Percentiles rank a stretch among this genome's conserved stretches.
Conservation (phyloP, 306 rosid genomes). For the Cucurbita moschata region DNA sequence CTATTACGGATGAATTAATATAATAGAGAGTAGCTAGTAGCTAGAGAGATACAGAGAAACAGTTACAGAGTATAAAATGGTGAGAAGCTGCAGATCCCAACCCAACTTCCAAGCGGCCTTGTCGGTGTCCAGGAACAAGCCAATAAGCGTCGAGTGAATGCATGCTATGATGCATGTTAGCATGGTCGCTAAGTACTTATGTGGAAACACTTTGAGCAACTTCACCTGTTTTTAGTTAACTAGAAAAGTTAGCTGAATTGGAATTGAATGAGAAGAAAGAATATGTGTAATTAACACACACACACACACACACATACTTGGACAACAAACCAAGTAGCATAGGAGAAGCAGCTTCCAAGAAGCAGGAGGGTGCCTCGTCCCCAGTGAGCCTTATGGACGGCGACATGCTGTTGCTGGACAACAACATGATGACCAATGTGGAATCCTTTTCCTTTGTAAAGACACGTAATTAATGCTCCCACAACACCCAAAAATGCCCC, state of each 20-base stretch:
- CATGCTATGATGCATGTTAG: constrained; percentile 37
- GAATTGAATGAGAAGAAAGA: too few species aligned
- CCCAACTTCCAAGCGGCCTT: constrained; percentile 33
- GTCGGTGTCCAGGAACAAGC: constrained; percentile 25
- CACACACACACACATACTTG: constrained; percentile 26
- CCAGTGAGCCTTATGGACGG: constrained; percentile 13
- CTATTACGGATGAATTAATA: too few species aligned
- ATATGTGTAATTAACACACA: too few species aligned
- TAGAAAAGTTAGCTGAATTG: too few species aligned
- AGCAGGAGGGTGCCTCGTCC: constrained; percentile 36
- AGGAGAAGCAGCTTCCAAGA: constrained; percentile 34
- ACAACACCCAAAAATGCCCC: constrained; percentile 46
- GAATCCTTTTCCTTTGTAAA: constrained; percentile 39
- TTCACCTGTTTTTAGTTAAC: constrained; percentile 19
- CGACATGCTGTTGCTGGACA: not conserved
- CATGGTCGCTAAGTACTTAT: constrained; percentile 38
- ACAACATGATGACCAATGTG: constrained; percentile 14
- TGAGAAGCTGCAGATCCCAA: constrained; percentile 42
- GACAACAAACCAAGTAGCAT: constrained; percentile 31
- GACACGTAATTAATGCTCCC: constrained; percentile 29
- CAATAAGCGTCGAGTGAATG: constrained; percentile 30
- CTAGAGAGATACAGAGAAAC: too few species aligned
- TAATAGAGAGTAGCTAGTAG: too few species aligned
- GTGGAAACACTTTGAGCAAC: constrained; percentile 32
- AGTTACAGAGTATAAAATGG: constrained; percentile 54